A percentile compares a stretch with the other conserved stretches of the same genome.
These are phyloP conservation scores for Kodamaea jinghongensis DNA, from an alignment of 805 yeast genomes.

Conservation along the genomic window DNA sequence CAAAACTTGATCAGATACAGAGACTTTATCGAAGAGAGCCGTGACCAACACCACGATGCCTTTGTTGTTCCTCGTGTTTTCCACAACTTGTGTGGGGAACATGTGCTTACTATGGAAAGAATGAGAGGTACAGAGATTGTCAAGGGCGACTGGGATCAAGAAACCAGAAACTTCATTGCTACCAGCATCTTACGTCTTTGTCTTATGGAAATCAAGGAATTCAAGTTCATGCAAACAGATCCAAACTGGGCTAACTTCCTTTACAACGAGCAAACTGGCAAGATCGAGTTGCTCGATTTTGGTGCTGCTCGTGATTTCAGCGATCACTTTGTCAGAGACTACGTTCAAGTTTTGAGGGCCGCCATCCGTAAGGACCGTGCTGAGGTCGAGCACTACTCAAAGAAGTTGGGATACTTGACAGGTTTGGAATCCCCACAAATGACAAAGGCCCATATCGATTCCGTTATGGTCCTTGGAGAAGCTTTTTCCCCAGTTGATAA, in stretches of 20 bases:
- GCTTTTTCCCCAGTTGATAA: constrained; percentile 67
- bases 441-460: constrained; percentile 90
- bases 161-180: constrained; percentile 76
- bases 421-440: constrained; percentile 86
- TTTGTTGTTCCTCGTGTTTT: constrained; percentile 81
- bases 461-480: constrained; percentile 87
- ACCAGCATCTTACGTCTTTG: constrained; percentile 84
- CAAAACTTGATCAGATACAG: constrained; percentile 66
- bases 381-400: constrained; percentile 61
- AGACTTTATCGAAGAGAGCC: constrained; percentile 50
- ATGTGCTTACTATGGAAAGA: constrained; percentile 84
- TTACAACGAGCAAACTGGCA: constrained; percentile 65
- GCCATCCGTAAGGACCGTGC: constrained; percentile 68
- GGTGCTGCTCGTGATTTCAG: constrained; percentile 89
- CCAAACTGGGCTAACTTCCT: constrained; percentile 99
- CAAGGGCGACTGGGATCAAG: constrained; percentile 72
- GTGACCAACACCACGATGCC: constrained; percentile 36
- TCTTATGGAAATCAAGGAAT: constrained; percentile 77
- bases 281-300: constrained; percentile 86
- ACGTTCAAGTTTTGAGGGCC: constrained; percentile 68
- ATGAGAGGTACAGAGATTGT: constrained; percentile 83
- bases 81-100: constrained; percentile 73
- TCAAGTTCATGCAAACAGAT: constrained; percentile 95
- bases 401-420: constrained; percentile 80
- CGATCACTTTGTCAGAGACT: constrained; percentile 63